These are phyloP conservation scores for Suillus subaureus DNA, from an alignment of 768 basidiomycete genomes.

Conservation along the genomic window DNA sequence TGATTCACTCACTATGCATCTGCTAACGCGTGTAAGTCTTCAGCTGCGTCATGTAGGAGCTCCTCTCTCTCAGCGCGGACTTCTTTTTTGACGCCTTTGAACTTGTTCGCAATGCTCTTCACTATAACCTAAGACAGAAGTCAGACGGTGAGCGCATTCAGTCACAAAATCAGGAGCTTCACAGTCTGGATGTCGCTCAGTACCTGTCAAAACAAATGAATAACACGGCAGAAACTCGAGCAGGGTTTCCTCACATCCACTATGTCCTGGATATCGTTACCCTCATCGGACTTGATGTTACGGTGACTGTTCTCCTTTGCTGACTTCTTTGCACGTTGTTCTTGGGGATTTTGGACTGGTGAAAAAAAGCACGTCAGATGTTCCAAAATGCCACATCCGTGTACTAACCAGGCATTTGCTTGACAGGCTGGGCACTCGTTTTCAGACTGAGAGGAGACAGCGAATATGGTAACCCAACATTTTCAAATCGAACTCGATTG, in stretches of 20 bases:
- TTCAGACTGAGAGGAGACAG: neutral
- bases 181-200: slow-evolving; percentile 54
- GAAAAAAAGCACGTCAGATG: neutral
- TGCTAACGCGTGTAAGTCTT: slow-evolving; percentile 47
- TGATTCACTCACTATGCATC: slow-evolving; percentile 24
- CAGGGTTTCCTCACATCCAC: slow-evolving; percentile 39
- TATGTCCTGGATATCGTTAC: slow-evolving; percentile 37
- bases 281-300: slow-evolving; percentile 5
- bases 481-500: neutral
- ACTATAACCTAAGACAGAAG: slow-evolving; percentile 45
- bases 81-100: slow-evolving; percentile 49
- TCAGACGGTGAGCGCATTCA: slow-evolving; percentile 17
- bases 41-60: slow-evolving; percentile 48
- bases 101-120: slow-evolving; percentile 46
- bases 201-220: slow-evolving; percentile 36
- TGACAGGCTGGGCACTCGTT: no score
- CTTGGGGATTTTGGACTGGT: neutral
- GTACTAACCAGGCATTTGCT: neutral
- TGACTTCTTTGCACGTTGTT: neutral
- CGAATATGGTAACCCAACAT: neutral
- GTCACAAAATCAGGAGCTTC: slow-evolving; percentile 9
- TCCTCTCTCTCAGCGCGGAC: slow-evolving; percentile 46
- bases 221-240: neutral
- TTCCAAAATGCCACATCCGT: neutral
- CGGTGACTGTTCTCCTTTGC: neutral